A percentile compares a stretch with the other conserved stretches of the same genome.
These are phyloP conservation scores for Xylaria sp. DNA, from an alignment of 2,329 filamentous ascomycete genomes.

Conservation along the genomic window DNA sequence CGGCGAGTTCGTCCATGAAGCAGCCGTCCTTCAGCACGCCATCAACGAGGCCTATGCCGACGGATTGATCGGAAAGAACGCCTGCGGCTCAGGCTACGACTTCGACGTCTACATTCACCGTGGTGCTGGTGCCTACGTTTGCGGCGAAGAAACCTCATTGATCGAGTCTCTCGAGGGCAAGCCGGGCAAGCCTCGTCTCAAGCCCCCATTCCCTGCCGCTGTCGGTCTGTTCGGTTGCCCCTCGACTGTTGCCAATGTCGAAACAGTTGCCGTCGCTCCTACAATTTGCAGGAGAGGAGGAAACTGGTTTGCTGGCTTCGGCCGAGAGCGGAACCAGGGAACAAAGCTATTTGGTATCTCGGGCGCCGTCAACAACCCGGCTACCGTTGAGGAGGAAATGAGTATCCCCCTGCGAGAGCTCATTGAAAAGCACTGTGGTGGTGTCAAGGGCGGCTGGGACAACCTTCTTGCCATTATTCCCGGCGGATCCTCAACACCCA, in stretches of 20 bases:
- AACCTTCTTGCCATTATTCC: constrained; percentile 96
- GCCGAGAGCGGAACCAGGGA: constrained; percentile 93
- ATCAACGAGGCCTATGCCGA: constrained; percentile 98
- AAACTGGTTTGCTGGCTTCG: constrained; percentile 92
- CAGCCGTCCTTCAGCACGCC: constrained; percentile 88
- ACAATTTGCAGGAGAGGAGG: constrained; percentile 94
- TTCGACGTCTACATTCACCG: constrained; percentile 98
- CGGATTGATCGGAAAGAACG: constrained; percentile 97
- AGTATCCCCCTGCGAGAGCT: constrained; percentile 94
- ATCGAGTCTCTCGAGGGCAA: constrained; percentile 99
- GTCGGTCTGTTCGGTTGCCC: constrained; percentile 98
- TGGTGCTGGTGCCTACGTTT: constrained; percentile 96
- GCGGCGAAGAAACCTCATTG: constrained; percentile 96
- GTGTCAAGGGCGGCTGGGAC: constrained; percentile 96
- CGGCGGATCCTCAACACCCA: constrained; percentile 94
- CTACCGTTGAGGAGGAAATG: constrained; percentile 99
- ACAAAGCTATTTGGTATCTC: constrained; percentile 99
- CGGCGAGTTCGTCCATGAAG: constrained; percentile 97
- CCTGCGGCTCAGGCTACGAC: constrained; percentile 95
- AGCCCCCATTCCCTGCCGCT: constrained; percentile 97
- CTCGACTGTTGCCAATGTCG: constrained; percentile 97
- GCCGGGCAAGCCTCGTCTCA: constrained; percentile 96
- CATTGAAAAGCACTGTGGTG: constrained; percentile 98
- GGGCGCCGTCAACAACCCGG: constrained; percentile 98
- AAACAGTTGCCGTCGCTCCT: constrained; percentile 93